phyloP scores from a whole-genome alignment of 169 alveolate species.

The Plasmodium knowlesi region DNA sequence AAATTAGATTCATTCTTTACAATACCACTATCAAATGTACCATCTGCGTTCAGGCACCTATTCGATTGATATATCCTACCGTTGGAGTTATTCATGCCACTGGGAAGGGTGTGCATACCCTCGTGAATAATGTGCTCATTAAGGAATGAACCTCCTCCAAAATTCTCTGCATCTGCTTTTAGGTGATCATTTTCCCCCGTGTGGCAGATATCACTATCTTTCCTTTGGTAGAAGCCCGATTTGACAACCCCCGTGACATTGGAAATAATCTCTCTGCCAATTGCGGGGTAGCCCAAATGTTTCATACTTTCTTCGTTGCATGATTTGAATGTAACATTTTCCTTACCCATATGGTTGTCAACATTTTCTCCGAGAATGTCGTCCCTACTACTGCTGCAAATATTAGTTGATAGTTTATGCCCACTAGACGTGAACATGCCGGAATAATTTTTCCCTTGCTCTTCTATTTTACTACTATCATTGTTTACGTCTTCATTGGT shows the following conservation, averaged over 20 bases:
- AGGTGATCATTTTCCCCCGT: not conserved
- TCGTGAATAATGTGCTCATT: not conserved
- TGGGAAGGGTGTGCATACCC: not conserved
- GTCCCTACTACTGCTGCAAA: not conserved
- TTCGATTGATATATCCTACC: not conserved
- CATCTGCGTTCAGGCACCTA: not conserved
- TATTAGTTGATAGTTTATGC: not conserved
- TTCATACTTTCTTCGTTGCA: not conserved
- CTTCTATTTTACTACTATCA: not conserved
- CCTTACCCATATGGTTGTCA: not conserved
- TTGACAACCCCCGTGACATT: not conserved
- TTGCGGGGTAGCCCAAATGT: not conserved
- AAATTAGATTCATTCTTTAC: not conserved
- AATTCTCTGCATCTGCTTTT: not conserved
- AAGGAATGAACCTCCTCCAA: not conserved
- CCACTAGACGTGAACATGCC: not conserved
- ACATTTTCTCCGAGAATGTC: not conserved
- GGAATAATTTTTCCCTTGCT: not conserved
- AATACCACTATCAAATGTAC: not conserved
- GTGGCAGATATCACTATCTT: not conserved
- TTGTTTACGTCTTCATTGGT: slow-evolving; percentile 3
- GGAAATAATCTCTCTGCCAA: not conserved
- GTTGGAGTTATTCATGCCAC: not conserved
- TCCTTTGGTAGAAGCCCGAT: not conserved
- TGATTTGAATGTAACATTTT: not conserved